These are phyloP conservation scores for Croton laevigatus DNA, from an alignment of 441 rosid genomes.

Conservation along the genomic window DNA sequence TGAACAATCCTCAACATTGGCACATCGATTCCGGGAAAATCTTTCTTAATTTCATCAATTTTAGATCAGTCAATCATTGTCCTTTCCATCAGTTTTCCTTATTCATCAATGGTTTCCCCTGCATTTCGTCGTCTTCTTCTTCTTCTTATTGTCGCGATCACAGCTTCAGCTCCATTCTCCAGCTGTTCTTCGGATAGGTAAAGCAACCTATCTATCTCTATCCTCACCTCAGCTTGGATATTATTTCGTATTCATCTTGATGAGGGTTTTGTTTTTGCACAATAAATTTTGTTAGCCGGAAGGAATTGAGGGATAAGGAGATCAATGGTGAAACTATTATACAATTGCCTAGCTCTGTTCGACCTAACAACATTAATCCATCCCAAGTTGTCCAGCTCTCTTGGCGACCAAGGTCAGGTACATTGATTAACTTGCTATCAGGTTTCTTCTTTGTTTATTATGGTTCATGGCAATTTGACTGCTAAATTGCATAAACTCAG, in stretches of 20 bases:
- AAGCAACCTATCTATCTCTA: conserved; percentile 10
- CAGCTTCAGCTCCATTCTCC: conserved; percentile 29
- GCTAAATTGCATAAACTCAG: background rate
- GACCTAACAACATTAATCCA: conserved; percentile 50
- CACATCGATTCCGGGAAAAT: background rate
- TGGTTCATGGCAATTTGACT: background rate
- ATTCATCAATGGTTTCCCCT: conserved; percentile 40
- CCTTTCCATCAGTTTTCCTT: background rate
- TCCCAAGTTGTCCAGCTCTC: conserved; percentile 67
- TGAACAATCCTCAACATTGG: background rate
- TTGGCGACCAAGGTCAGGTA: conserved; percentile 99
- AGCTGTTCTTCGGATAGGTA: conserved; percentile 49
- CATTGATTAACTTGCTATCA: conserved; percentile 24
- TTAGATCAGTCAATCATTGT: background rate
- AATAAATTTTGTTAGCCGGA: conserved; percentile 38
- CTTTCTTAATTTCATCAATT: background rate
- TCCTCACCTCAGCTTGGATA: background rate
- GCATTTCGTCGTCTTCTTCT: conserved; percentile 35
- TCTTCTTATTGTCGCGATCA: conserved; percentile 34
- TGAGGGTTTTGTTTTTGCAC: conserved; percentile 3
- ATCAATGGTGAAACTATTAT: conserved; percentile 12
- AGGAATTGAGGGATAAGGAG: conserved; percentile 61
- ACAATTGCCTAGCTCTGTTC: conserved; percentile 32
- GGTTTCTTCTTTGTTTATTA: conserved; percentile 10
- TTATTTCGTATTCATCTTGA: background rate